phyloP scores from a whole-genome alignment of 257 asterid genomes.

The Rauvolfia tetraphylla region DNA sequence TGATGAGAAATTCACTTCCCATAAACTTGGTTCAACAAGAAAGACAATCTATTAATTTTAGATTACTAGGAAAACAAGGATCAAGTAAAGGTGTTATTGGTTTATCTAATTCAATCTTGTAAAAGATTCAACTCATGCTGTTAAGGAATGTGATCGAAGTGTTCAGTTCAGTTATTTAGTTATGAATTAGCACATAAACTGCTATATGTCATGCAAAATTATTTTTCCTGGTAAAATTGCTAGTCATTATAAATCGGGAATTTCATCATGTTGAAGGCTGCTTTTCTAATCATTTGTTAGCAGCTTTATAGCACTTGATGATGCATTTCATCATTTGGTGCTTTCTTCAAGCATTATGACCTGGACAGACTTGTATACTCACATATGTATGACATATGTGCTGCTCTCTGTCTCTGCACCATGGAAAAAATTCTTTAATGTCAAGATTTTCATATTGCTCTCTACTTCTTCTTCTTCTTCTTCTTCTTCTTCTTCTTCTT shows the following conservation, averaged over 20 bases:
- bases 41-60: background rate
- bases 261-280: background rate
- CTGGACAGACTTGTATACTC: background rate
- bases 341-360: background rate
- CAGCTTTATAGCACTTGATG: background rate
- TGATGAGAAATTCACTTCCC: background rate
- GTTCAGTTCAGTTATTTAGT: background rate
- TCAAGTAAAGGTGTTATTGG: background rate
- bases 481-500: no score
- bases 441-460: background rate
- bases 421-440: background rate
- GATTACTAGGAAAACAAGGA: background rate
- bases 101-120: background rate
- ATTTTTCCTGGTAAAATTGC: background rate
- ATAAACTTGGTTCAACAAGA: background rate
- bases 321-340: background rate
- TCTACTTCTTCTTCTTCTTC: background rate
- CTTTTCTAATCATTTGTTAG: background rate
- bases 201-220: background rate
- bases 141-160: background rate
- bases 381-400: background rate
- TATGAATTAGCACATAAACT: background rate
- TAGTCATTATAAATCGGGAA: background rate
- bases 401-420: background rate
- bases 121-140: background rate